These are phyloP conservation scores for Talaromyces liani DNA, from an alignment of 495 filamentous ascomycete genomes.

Conservation along the genomic window DNA sequence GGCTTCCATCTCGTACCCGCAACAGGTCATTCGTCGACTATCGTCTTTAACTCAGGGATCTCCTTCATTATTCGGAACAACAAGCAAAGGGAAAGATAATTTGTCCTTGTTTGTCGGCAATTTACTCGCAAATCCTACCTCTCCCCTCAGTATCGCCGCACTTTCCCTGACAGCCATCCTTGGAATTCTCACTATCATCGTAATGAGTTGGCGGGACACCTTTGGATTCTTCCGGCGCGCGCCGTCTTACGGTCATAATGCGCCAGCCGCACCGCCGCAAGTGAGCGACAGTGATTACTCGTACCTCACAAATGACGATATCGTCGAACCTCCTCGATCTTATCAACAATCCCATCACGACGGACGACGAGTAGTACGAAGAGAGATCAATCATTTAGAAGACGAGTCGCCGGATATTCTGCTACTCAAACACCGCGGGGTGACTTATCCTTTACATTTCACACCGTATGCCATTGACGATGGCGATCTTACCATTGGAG, in stretches of 20 bases:
- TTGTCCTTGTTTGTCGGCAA: not conserved
- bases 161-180: conserved; percentile 43
- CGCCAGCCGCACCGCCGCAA: conserved; percentile 31
- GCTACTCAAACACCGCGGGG: conserved; percentile 61
- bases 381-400: conserved; percentile 16
- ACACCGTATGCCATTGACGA: conserved; percentile 76
- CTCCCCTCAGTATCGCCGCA: conserved; percentile 8
- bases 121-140: conserved; percentile 13
- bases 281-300: conserved; percentile 73
- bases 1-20: conserved; percentile 41
- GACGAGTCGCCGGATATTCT: conserved; percentile 59
- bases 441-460: conserved; percentile 71
- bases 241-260: conserved; percentile 27
- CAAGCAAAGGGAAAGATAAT: conserved; percentile 16
- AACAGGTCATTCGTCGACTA: conserved; percentile 48
- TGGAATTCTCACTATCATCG: conserved; percentile 39
- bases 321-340: conserved; percentile 32
- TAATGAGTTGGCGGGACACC: conserved; percentile 60
- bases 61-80: conserved; percentile 24
- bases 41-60: conserved; percentile 33
- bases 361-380: conserved; percentile 14
- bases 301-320: conserved; percentile 71
- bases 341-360: conserved; percentile 29
- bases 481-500: conserved; percentile 59
- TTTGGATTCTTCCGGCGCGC: conserved; percentile 46